phyloP scores from a whole-genome alignment of 2,329 filamentous ascomycete species.

The Cercospora janseana region DNA sequence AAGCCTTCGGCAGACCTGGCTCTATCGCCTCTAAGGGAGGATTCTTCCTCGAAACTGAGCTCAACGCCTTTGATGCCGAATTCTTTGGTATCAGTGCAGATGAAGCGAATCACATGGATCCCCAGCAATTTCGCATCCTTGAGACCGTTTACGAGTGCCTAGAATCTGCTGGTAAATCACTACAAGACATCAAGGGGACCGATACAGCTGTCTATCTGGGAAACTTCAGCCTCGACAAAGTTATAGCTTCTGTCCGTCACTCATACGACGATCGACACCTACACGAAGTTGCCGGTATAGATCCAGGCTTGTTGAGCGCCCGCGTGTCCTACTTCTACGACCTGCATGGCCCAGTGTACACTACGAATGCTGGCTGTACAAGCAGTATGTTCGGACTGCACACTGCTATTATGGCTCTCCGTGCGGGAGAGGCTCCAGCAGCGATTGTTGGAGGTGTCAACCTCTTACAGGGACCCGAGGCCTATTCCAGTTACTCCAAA shows the following conservation, averaged over 20 bases:
- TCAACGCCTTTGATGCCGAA: not conserved
- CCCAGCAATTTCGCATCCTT: constrained; percentile 23
- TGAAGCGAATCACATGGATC: constrained; percentile 17
- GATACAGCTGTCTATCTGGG: constrained; percentile 19
- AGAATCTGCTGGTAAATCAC: constrained; percentile 13
- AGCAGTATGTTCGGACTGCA: not conserved
- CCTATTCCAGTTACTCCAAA: not conserved
- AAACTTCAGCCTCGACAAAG: constrained; percentile 11
- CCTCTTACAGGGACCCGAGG: not conserved
- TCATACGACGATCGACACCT: not conserved
- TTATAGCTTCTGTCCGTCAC: too few relatives aligned
- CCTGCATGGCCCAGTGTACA: not conserved
- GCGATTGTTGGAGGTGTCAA: not conserved
- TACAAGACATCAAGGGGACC: constrained; percentile 9
- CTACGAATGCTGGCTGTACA: not conserved
- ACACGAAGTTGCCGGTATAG: not conserved
- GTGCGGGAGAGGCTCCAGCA: not conserved
- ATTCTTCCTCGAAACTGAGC: not conserved
- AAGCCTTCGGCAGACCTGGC: not conserved
- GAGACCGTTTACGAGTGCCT: constrained; percentile 19
- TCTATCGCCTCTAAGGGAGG: not conserved
- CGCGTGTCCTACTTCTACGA: not conserved
- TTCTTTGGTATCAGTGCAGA: not conserved
- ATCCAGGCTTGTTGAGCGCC: not conserved
- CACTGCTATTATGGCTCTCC: not conserved